Evolutionary conservation across 352 stramenopile species (phyloP), one percentile per base, ranked within the genome.

Genomic region (Blastocystis sp.): DNA sequence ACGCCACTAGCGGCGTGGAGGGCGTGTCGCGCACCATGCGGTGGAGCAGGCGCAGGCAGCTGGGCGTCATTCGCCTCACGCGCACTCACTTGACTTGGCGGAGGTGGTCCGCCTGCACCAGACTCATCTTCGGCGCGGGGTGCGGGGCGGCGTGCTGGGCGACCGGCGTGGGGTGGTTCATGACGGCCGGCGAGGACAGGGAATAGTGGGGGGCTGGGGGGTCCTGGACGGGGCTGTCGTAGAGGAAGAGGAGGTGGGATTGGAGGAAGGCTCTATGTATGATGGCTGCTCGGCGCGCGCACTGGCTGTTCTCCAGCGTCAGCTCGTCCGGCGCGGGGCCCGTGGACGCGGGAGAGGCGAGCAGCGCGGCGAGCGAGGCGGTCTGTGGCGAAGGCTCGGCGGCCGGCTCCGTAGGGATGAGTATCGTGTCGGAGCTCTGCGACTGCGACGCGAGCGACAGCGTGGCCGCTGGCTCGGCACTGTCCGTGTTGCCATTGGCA

Each of bases 41-140:
- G 59, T 40, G 45, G 7, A 81, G 57, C 24, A 48, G 45, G 24
- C 14, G 21, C 2, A 81, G 34, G 66, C 71, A 81, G 40, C 71
- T 81, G 66, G 24, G 28, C n/a, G 21, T 65, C 11, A 21, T 48
- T 9, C 19, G 2, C 1, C 43, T 19, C 17, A 52, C 9, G 9
- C n/a, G 10, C 19, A 14, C 21, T 9, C n/a, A 81, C 71, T 81
- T 81, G 7, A 34, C n/a, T 10, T 59, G 62, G 17, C 71, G 52
- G 43, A 65, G 14, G 34, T 24, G 52, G 59, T 81, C 71, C 1
- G 71, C 71, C 14, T 59, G 42, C 24, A 54, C 7, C 34, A 81
- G 17, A 7, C 7, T 81, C 52, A 81, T 61, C 10, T 64, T 34
- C 7, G 64, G 64, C 64, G 45, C 40, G 11, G 54, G 11, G 11